These are phyloP conservation scores for Trichoderma breve DNA, from an alignment of 2,329 filamentous ascomycete genomes.

Conservation along the genomic window DNA sequence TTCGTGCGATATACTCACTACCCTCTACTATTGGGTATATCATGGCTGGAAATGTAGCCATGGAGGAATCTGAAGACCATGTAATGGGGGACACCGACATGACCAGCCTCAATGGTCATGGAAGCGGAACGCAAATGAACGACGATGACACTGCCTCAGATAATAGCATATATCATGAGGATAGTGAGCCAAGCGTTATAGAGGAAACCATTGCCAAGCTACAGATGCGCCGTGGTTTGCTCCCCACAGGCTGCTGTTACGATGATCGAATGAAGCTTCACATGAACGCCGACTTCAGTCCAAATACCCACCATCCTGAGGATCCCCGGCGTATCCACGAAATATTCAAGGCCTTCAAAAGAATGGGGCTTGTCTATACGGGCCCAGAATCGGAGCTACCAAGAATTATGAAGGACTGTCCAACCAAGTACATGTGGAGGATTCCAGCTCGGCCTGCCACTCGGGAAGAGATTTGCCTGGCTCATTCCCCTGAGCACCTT, in stretches of 20 bases:
- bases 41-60: constrained; percentile 29
- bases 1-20: background rate
- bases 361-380: constrained; percentile 71
- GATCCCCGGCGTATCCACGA: constrained; percentile 89
- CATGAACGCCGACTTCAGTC: constrained; percentile 74
- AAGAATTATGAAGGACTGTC: constrained; percentile 50
- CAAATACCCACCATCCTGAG: constrained; percentile 83
- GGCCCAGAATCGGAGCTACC: constrained; percentile 56
- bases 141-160: constrained; percentile 36
- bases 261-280: constrained; percentile 96
- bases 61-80: constrained; percentile 48
- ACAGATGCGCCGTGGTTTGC: constrained; percentile 46
- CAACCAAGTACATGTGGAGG: constrained; percentile 66
- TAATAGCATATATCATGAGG: constrained; percentile 37
- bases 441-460: constrained; percentile 78
- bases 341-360: constrained; percentile 86
- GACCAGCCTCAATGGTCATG: constrained; percentile 27
- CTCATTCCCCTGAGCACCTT: constrained; percentile 76
- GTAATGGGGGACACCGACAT: constrained; percentile 42
- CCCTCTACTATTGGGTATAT: background rate
- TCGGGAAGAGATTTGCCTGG: constrained; percentile 72
- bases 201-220: constrained; percentile 40
- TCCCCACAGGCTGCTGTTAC: constrained; percentile 79
- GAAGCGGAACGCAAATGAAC: constrained; percentile 18
- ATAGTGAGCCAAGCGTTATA: constrained; percentile 37